Base-by-base conservation (phyloP, 768 basidiomycete genomes). In the Lactarius hatsudake region DNA sequence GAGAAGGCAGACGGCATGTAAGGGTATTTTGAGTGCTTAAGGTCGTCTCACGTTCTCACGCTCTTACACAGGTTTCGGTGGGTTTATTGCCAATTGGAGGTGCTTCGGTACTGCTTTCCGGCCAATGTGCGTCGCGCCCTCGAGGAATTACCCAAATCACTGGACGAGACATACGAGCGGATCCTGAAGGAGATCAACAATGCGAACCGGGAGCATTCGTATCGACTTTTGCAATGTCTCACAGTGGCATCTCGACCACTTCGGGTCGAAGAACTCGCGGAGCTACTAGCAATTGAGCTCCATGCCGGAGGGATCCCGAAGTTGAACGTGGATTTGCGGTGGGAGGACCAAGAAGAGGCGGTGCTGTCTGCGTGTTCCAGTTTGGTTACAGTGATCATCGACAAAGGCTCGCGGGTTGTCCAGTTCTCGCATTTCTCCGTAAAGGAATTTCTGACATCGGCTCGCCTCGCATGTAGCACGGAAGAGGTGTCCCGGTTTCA, bases 141-240 rank as follows among this genome's bases (percentile, higher is more conserved):
- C 18, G 18, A 40, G 5, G 38, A 62, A 42, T 62, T 62, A 12
- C 62, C 62, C 4, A 28, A 40, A 28, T 54, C 53, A 15, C 18
- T 62, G 53, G 62, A 62, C 7, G 62, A 42, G 18, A 62, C 62
- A 0, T 62, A 62, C 30, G 15, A 30, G 12, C 62, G 53, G 1
- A 42, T 62, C 34, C 38, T 62, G 30, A 26, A 30, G 26, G 36
- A 55, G 54, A 62, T 62, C 5, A 15, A 34, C 18, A 42, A 55
- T 0, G 51, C 53, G 20, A 62, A 62, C 12, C 17, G 38, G 48
- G 20, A 23, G n/a, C 45, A 48, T 9, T 9, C 45, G 3, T 48
- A 48, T 48, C 45, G 45, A 48, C 45, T 48, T 48, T n/a, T 48
- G n/a, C 45, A 48, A 23, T 48, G 45, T n/a, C 45, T 48, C 45